A percentile compares a stretch with the other conserved stretches of the same genome.
Evolutionary conservation across 768 basidiomycete genomes (phyloP).

Genomic region (Asterophora lycoperdoides): DNA sequence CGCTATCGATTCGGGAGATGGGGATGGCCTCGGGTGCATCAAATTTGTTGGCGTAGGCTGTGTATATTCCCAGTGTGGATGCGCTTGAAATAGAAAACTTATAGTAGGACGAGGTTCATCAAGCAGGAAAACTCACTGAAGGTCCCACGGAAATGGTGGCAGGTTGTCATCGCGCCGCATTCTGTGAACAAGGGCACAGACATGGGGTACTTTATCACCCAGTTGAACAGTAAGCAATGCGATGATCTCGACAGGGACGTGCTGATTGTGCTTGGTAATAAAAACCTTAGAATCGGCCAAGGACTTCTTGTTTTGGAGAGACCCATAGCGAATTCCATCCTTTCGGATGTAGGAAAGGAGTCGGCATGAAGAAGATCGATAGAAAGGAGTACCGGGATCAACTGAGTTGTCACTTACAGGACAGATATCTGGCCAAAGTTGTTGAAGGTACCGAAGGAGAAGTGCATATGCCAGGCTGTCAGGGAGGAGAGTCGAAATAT

Average conservation of each 20-base stretch:
- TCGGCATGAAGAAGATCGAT: background rate
- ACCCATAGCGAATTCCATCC: slow-evolving; percentile 22
- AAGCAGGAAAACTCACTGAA: slow-evolving; percentile 12
- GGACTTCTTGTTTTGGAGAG: slow-evolving; percentile 10
- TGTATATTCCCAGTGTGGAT: slow-evolving; percentile 17
- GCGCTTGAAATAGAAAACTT: too few relatives aligned
- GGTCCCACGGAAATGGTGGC: slow-evolving; percentile 20
- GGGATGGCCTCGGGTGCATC: slow-evolving; percentile 14
- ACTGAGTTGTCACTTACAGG: background rate
- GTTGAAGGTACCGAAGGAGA: background rate
- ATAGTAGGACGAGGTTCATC: background rate
- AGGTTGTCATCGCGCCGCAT: slow-evolving; percentile 12
- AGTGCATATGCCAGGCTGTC: background rate
- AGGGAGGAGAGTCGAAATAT: too few relatives aligned
- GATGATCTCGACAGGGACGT: slow-evolving; percentile 8
- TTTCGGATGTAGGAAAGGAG: slow-evolving; percentile 13
- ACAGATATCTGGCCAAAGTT: background rate
- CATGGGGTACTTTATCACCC: slow-evolving; percentile 8
- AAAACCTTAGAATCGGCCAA: slow-evolving; percentile 15
- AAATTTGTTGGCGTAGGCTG: slow-evolving; percentile 17
- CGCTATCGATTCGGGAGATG: slow-evolving; percentile 8
- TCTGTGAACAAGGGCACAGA: slow-evolving; percentile 17
- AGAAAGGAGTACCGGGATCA: background rate
- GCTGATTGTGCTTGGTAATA: background rate
- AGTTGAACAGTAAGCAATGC: slow-evolving; percentile 13